Conservation (phyloP, 495 filamentous ascomycete species). For the Aspergillus egyptiacus region DNA sequence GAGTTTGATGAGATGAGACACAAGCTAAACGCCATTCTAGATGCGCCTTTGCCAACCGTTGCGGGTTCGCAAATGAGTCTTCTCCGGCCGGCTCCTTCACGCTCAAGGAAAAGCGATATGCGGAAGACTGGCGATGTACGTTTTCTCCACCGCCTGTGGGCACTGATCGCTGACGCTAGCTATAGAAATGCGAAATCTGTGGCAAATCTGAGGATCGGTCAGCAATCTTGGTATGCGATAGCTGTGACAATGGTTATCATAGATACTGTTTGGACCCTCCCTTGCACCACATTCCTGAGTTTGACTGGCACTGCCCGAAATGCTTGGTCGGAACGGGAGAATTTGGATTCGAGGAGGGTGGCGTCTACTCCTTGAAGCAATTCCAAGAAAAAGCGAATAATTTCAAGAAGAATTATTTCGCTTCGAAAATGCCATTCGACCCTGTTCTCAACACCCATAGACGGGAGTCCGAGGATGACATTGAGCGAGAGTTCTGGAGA, state of each 20-base stretch:
- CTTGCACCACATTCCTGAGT: slow-evolving; percentile 68
- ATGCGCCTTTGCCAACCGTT: slow-evolving; percentile 75
- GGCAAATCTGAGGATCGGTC: slow-evolving; percentile 69
- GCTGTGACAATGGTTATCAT: slow-evolving; percentile 87
- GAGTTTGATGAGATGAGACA: too few relatives aligned
- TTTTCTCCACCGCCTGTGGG: not conserved
- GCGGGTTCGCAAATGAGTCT: slow-evolving; percentile 96
- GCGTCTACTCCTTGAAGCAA: slow-evolving; percentile 88
- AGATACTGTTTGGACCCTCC: slow-evolving; percentile 82
- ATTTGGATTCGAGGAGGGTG: slow-evolving; percentile 96
- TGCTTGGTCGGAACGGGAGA: slow-evolving; percentile 95
- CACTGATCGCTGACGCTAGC: slow-evolving; percentile 5
- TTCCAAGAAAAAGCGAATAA: slow-evolving; percentile 94
- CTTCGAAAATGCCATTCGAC: slow-evolving; percentile 84
- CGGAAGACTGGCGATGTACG: slow-evolving; percentile 71
- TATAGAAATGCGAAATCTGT: slow-evolving; percentile 80
- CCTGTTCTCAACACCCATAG: slow-evolving; percentile 71
- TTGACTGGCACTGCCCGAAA: slow-evolving; percentile 94
- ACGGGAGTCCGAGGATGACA: slow-evolving; percentile 87
- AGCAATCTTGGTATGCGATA: slow-evolving; percentile 79
- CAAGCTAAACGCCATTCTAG: slow-evolving; percentile 45
- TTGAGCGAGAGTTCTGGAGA: slow-evolving; percentile 96
- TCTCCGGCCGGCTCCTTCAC: slow-evolving; percentile 73
- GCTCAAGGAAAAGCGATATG: slow-evolving; percentile 61
- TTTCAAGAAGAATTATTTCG: slow-evolving; percentile 93